Evolutionary conservation across 1,284 basidiomycete genomes (phyloP), one percentile per base, ranked within the genome.

Genomic region (Cryptococcus maquisensis): DNA sequence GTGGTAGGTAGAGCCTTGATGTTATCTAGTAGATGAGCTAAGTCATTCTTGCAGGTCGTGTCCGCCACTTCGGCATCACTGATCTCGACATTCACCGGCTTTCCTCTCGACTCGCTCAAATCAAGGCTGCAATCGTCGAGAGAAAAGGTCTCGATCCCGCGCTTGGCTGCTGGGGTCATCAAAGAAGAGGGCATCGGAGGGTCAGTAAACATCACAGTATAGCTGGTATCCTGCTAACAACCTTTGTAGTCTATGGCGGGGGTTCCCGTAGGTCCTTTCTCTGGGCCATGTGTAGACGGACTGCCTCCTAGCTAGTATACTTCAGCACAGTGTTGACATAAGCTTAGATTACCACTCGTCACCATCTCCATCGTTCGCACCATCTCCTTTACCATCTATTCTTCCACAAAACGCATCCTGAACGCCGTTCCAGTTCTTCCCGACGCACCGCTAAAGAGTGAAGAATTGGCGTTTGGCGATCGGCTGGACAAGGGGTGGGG

Each of bases 291-390:
- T 32, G 28, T 32, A 10, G 28, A 32, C 10, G 28, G 28, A 32
- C 28, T 10, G 10, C 10, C 6, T 32, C 28, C 28, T 10, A 32
- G 28, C 28, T 8, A 32, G 28, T 32, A 10, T 32, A 10, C 6
- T 32, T 10, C 28, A 32, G 28, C 10, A 32, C 10, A 32, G 10
- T 32, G 28, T 10, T 32, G 28, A 32, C 28, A 4, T 32, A 10
- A 2, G 28, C 28, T n/a, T 44, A 72, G 90, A 82, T 91, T 98
- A 65, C 95, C 95, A 32, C 82, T 98, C 52, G 83, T 95, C 76
- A 97, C 95, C 7, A 98, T 98, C 66, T 94, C 92, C 6, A 93
- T 95, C 69, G 94, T 98, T 68, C 88, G 94, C 82, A 78, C 81
- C 80, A 88, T 71, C 28, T 94, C 90, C 47, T 96, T 97, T 76